Percentiles rank a stretch among this genome's conserved stretches.
These are phyloP conservation scores for Penicillium psychrosexuale DNA, from an alignment of 2,329 filamentous ascomycete species.

Conservation along the genomic window DNA sequence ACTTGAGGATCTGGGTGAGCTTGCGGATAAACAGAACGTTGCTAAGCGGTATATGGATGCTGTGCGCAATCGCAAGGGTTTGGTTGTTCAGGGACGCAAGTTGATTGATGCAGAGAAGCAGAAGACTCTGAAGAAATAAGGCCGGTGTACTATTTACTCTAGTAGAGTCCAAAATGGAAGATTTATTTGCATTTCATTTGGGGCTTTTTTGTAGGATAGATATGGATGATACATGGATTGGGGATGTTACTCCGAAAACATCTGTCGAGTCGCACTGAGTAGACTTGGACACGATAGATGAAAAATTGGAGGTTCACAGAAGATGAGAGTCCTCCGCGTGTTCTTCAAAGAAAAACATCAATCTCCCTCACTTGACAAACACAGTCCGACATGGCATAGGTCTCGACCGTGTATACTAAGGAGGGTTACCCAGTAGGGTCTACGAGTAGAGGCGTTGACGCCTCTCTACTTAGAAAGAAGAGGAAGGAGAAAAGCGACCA, in stretches of 20 bases:
- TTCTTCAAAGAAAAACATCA: constrained; percentile 21
- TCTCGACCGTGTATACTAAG: constrained; percentile 45
- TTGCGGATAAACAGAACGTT: constrained; percentile 91
- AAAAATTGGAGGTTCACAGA: constrained; percentile 25
- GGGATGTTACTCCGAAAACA: constrained; percentile 26
- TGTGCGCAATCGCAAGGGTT: constrained; percentile 80
- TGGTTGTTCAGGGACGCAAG: constrained; percentile 74
- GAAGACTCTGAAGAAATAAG: constrained; percentile 63
- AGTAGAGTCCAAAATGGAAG: not conserved
- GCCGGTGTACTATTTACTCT: not conserved
- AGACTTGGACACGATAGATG: constrained; percentile 19
- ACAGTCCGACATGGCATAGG: constrained; percentile 42
- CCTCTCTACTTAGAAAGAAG: not conserved
- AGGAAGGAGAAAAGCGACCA: not conserved
- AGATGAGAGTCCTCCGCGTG: constrained; percentile 28
- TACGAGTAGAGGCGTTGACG: not conserved
- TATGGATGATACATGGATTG: not conserved
- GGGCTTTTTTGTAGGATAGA: not conserved
- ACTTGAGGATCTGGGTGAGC: constrained; percentile 89
- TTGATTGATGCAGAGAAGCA: constrained; percentile 90
- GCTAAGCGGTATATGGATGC: constrained; percentile 94
- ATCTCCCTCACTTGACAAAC: constrained; percentile 46
- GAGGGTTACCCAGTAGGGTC: constrained; percentile 25
- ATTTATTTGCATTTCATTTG: not conserved
- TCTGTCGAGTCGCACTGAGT: constrained; percentile 12